phyloP scores from a whole-genome alignment of 768 basidiomycete species.

The Tricholoma sp. region DNA sequence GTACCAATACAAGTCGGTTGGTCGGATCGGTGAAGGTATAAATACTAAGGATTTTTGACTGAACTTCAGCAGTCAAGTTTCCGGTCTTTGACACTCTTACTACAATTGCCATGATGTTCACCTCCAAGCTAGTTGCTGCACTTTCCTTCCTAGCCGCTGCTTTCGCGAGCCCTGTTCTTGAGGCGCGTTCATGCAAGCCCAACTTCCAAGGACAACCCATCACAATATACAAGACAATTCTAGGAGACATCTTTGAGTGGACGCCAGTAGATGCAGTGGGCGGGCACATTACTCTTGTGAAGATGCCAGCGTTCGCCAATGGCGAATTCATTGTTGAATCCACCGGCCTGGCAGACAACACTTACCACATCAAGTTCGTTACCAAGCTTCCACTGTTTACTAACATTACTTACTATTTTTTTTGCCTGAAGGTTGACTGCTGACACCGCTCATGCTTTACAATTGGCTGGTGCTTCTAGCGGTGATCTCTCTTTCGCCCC shows the following conservation, averaged over 20 bases:
- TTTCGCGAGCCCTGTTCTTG: background rate
- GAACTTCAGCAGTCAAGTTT: background rate
- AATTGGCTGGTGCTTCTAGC: background rate
- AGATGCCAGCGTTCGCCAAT: background rate
- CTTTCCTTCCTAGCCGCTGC: background rate
- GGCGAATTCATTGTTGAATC: constrained; percentile 2
- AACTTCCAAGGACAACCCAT: constrained; percentile 5
- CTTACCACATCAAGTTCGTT: constrained; percentile 7
- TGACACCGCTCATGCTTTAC: background rate
- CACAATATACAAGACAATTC: constrained; percentile 1
- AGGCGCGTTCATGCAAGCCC: constrained; percentile 5
- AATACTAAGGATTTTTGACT: background rate
- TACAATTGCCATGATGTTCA: background rate
- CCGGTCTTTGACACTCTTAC: background rate
- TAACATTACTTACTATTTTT: no score
- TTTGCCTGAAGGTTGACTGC: background rate
- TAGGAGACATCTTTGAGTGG: constrained; percentile 1
- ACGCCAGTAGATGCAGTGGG: constrained; percentile 1
- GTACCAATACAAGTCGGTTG: background rate
- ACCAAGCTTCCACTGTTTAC: background rate
- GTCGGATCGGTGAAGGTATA: background rate
- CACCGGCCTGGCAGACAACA: background rate
- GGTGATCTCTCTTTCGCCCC: constrained; percentile 2
- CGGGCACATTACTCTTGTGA: constrained; percentile 3
- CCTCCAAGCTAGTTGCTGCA: constrained; percentile 2